phyloP scores from a whole-genome alignment of 352 stramenopile genomes.

The Pythium brassicae region DNA sequence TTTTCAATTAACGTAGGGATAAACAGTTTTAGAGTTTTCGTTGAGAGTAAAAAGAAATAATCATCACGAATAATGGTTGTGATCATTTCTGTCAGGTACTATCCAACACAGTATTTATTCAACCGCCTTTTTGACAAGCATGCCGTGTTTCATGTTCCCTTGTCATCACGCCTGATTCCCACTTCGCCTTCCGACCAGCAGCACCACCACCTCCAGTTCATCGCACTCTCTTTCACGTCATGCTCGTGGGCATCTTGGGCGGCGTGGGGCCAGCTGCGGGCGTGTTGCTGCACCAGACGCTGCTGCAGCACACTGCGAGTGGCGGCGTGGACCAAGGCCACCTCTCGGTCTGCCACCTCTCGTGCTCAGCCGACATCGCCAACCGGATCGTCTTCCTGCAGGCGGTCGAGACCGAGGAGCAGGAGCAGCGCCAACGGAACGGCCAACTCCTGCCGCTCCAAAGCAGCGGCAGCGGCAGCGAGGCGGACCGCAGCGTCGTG shows the following conservation, averaged over 20 bases:
- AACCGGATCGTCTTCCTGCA: constrained; percentile 28
- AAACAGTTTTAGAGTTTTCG: no score
- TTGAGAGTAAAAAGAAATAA: no score
- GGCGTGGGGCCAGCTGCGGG: constrained; percentile 41
- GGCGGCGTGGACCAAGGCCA: constrained; percentile 44
- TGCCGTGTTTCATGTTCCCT: no score
- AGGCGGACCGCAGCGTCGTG: background rate
- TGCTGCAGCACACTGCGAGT: constrained; percentile 44
- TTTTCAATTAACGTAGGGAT: no score
- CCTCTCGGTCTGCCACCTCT: constrained; percentile 44
- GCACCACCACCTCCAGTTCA: background rate
- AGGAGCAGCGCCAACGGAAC: background rate
- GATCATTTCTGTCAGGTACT: no score
- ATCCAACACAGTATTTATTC: no score
- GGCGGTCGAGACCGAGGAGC: constrained; percentile 2
- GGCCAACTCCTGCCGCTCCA: background rate
- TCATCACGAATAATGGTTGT: no score
- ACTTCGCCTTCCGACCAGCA: no score
- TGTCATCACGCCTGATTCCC: no score
- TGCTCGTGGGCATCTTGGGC: constrained; percentile 45
- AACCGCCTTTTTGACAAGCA: no score
- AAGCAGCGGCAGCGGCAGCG: background rate
- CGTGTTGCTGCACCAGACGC: constrained; percentile 48
- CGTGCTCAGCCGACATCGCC: constrained; percentile 36
- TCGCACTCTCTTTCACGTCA: background rate